phyloP scores from a whole-genome alignment of 352 stramenopile species.

The Phytophthora macrochlamydospora region DNA sequence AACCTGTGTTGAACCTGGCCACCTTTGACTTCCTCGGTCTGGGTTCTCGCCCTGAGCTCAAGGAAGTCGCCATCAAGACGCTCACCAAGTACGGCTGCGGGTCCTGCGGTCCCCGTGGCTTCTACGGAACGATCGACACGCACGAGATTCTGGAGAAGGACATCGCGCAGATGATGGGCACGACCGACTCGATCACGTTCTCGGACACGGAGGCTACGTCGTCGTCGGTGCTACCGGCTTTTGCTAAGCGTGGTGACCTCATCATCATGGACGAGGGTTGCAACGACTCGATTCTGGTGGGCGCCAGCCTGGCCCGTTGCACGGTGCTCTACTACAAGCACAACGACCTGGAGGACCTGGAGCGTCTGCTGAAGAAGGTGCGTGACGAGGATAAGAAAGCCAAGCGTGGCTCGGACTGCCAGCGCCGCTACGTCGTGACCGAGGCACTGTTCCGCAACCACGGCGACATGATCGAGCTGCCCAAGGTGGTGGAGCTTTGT shows the following conservation, averaged over 20 bases:
- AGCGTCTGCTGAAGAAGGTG: constrained; percentile 90
- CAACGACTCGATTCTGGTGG: constrained; percentile 94
- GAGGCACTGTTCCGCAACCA: constrained; percentile 98
- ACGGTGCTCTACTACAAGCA: constrained; percentile 97
- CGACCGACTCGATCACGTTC: constrained; percentile 96
- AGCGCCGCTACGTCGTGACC: constrained; percentile 97
- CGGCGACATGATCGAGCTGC: constrained; percentile 94
- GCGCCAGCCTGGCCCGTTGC: constrained; percentile 94
- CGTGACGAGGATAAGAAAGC: constrained; percentile 90
- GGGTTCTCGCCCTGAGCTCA: constrained; percentile 82
- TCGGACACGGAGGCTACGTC: constrained; percentile 96
- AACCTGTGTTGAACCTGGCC: constrained; percentile 93
- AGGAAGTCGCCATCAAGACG: constrained; percentile 88
- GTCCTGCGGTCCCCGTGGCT: constrained; percentile 97
- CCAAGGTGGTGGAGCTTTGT: constrained; percentile 93
- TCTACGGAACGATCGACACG: constrained; percentile 98
- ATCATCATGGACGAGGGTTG: constrained; percentile 96
- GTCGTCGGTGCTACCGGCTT: constrained; percentile 95
- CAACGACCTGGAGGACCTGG: constrained; percentile 97
- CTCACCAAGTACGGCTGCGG: constrained; percentile 97
- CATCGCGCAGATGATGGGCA: constrained; percentile 92
- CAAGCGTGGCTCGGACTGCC: constrained; percentile 74
- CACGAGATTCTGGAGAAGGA: constrained; percentile 92
- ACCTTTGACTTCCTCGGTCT: constrained; percentile 97
- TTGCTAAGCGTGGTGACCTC: constrained; percentile 97